Evolutionary conservation across 1,139 yeast genomes (phyloP).

Genomic region (Diutina siamensis): DNA sequence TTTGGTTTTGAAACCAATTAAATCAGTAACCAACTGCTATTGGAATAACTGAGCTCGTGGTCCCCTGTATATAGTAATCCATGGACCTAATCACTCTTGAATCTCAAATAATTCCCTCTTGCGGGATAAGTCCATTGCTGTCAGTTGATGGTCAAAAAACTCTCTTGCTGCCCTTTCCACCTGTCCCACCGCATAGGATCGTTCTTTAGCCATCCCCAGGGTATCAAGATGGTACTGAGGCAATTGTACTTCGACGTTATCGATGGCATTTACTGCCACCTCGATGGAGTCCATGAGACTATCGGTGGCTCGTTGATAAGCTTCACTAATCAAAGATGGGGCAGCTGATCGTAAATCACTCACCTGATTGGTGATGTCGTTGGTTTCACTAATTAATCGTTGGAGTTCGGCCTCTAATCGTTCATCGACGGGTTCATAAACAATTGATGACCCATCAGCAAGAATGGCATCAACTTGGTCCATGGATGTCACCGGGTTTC

Average conservation of each 20-base stretch:
- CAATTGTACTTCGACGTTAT: background rate
- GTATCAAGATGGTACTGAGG: background rate
- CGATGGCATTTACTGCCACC: background rate
- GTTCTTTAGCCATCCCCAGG: background rate
- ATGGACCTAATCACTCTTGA: background rate
- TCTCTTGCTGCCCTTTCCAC: background rate
- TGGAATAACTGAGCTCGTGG: no score
- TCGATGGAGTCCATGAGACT: background rate
- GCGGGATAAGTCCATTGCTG: background rate
- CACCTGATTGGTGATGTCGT: background rate
- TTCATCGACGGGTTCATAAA: constrained; percentile 1
- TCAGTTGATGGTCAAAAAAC: background rate
- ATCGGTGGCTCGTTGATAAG: background rate
- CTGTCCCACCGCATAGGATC: background rate
- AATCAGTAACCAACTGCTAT: background rate
- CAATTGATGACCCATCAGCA: background rate
- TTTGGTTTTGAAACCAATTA: constrained; percentile 53
- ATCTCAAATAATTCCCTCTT: background rate
- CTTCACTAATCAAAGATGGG: background rate
- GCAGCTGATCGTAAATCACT: background rate
- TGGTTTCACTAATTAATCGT: background rate
- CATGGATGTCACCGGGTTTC: background rate
- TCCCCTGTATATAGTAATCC: constrained; percentile 2
- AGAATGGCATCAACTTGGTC: background rate
- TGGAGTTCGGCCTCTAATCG: background rate